A percentile compares a stretch with the other conserved stretches of the same genome.
Conservation (phyloP, 305 asterid genomes). For the Striga hermonthica region DNA sequence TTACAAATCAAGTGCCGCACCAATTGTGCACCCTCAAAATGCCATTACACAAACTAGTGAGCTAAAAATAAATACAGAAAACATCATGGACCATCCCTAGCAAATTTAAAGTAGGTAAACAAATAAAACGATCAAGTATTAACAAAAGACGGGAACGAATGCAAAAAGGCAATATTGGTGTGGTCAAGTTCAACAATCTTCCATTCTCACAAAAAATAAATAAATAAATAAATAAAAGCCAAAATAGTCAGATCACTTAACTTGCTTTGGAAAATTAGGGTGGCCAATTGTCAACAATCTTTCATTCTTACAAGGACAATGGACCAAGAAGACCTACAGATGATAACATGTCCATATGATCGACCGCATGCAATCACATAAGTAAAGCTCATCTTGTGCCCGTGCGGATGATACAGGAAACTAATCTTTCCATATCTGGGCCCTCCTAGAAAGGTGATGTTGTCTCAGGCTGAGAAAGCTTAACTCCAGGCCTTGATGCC, state of each 20-base stretch:
- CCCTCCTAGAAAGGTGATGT: slow-evolving; percentile 32
- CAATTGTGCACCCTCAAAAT: too few relatives aligned
- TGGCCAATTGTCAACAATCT: slow-evolving; percentile 2
- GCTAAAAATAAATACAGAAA: too few relatives aligned
- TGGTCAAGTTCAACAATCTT: too few relatives aligned
- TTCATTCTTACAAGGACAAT: not conserved
- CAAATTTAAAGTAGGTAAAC: not conserved
- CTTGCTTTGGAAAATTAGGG: not conserved
- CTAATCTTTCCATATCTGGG: not conserved
- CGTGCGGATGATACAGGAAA: not conserved
- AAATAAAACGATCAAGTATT: not conserved
- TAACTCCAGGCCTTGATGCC: slow-evolving; percentile 80
- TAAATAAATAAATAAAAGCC: too few relatives aligned
- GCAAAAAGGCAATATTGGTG: too few relatives aligned
- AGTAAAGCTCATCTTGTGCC: not conserved
- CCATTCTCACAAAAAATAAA: too few relatives aligned
- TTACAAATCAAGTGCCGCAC: too few relatives aligned
- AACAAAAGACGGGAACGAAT: not conserved
- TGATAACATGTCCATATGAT: not conserved
- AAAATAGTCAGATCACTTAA: not conserved
- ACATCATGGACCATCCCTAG: not conserved
- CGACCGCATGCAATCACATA: not conserved
- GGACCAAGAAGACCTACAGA: not conserved
- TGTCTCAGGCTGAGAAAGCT: slow-evolving; percentile 50
- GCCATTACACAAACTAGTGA: too few relatives aligned